These are phyloP conservation scores for Citrus hindsii DNA, from an alignment of 345 rosid species.

Conservation along the genomic window DNA sequence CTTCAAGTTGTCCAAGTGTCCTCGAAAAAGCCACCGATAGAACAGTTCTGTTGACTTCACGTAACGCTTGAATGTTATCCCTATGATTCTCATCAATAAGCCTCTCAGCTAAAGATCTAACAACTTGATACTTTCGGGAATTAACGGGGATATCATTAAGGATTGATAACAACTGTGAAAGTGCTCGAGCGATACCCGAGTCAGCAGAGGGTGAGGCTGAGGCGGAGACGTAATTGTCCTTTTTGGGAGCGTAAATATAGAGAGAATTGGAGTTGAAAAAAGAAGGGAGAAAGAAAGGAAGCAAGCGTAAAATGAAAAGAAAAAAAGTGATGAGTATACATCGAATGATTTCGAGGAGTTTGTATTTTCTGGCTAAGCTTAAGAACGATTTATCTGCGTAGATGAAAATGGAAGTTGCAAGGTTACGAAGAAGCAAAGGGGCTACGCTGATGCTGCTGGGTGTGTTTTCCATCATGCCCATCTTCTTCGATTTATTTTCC, in stretches of 20 bases:
- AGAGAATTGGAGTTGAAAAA: background rate
- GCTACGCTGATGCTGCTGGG: conserved; percentile 31
- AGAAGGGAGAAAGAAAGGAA: conserved; percentile 39
- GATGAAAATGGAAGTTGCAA: conserved; percentile 43
- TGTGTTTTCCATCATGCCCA: conserved; percentile 39
- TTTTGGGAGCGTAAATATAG: conserved; percentile 3
- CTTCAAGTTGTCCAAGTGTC: conserved; percentile 57
- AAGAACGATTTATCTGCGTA: conserved; percentile 63
- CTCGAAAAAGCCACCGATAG: conserved; percentile 61
- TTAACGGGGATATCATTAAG: conserved; percentile 68
- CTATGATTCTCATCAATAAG: conserved; percentile 65
- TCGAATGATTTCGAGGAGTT: conserved; percentile 52
- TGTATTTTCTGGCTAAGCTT: conserved; percentile 39
- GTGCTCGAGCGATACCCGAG: conserved; percentile 67
- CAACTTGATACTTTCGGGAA: conserved; percentile 77
- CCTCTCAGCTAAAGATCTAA: conserved; percentile 70
- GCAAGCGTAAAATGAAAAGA: conserved; percentile 60
- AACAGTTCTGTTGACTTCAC: conserved; percentile 53
- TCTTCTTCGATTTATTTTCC: background rate
- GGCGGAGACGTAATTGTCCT: conserved; percentile 1
- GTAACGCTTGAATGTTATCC: conserved; percentile 41
- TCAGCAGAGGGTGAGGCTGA: conserved; percentile 12
- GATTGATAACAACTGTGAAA: conserved; percentile 56
- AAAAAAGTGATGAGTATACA: conserved; percentile 37
- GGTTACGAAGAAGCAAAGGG: conserved; percentile 57